These are phyloP conservation scores for Candida silvicultrix DNA, from an alignment of 805 yeast species.

Conservation along the genomic window DNA sequence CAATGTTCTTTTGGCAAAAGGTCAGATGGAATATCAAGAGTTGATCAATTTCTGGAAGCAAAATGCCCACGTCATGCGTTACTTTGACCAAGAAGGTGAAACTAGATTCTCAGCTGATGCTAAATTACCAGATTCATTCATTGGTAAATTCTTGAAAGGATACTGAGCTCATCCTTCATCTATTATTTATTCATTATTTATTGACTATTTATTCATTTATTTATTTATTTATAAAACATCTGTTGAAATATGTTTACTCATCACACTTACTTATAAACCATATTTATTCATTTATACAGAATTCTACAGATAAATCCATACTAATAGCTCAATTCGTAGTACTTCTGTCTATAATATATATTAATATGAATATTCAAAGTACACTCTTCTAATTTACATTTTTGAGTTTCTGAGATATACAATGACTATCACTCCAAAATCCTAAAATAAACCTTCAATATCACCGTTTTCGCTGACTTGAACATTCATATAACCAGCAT, in stretches of 20 bases:
- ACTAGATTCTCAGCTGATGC: conserved; percentile 40
- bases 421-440: too few species aligned
- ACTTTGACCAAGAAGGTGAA: conserved; percentile 61
- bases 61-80: conserved; percentile 76
- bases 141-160: conserved; percentile 69
- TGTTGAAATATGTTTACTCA: too few species aligned
- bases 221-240: conserved; percentile 2
- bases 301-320: too few species aligned
- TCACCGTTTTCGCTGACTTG: conserved; percentile 77
- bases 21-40: conserved; percentile 89
- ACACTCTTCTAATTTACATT: conserved; percentile 3
- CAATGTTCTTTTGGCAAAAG: conserved; percentile 71
- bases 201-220: conserved; percentile 3
- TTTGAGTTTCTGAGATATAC: too few species aligned
- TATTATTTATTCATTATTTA: not conserved
- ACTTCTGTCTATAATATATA: too few species aligned
- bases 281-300: not conserved
- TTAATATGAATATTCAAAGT: not conserved
- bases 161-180: not conserved
- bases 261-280: not conserved
- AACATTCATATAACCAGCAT: conserved; percentile 81
- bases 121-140: conserved; percentile 45
- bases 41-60: conserved; percentile 88
- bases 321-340: too few species aligned
- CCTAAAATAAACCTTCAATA: conserved; percentile 69